phyloP scores from a whole-genome alignment of 345 rosid genomes.

The Passiflora organensis region DNA sequence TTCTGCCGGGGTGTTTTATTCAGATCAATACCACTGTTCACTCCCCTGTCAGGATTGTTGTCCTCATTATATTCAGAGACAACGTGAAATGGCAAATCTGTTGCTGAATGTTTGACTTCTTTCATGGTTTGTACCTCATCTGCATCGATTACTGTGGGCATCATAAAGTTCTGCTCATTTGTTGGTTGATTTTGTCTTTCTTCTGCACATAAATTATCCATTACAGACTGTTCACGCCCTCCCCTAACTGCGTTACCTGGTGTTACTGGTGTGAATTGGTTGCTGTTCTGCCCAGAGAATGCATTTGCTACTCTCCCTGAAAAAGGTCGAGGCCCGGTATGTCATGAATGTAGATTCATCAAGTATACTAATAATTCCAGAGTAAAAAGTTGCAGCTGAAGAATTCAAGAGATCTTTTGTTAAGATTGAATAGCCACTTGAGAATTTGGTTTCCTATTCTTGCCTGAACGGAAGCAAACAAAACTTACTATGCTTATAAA shows the following conservation, averaged over 20 bases:
- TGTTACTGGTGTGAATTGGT: constrained; percentile 45
- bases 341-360: constrained; percentile 18
- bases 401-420: too few relatives aligned
- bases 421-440: too few relatives aligned
- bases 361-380: too few relatives aligned
- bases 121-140: constrained; percentile 14
- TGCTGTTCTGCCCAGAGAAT: constrained; percentile 8
- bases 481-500: too few relatives aligned
- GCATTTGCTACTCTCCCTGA: constrained; percentile 17
- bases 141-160: constrained; percentile 5
- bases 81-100: constrained; percentile 26
- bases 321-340: constrained; percentile 25
- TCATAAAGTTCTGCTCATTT: constrained; percentile 18
- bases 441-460: too few relatives aligned
- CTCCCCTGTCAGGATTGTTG: constrained; percentile 32
- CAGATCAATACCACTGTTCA: constrained; percentile 15
- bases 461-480: too few relatives aligned
- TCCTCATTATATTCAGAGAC: constrained; percentile 16
- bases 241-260: constrained; percentile 39
- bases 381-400: too few relatives aligned
- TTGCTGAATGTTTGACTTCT: constrained; percentile 17
- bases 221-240: constrained; percentile 16
- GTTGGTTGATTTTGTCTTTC: constrained; percentile 20
- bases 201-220: constrained; percentile 8
- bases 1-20: constrained; percentile 21